Evolutionary conservation across 2,329 filamentous ascomycete genomes (phyloP), one percentile per base, ranked within the genome.

Genomic region (Pseudocercospora ulei): DNA sequence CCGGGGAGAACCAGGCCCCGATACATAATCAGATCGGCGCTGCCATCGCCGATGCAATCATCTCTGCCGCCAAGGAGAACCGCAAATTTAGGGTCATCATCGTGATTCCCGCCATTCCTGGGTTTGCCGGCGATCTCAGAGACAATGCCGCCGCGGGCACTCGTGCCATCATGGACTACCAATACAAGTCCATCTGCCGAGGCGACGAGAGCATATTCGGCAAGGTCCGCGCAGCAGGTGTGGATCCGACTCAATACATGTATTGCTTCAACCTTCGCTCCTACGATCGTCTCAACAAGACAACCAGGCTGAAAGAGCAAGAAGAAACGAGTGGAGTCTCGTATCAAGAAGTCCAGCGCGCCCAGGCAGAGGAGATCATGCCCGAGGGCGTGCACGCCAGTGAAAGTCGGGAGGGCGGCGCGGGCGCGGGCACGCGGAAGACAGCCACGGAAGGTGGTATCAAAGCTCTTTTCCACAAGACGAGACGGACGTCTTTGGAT

Each of bases 111-210:
- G 80, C 85, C 1, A 80, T 98, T 41, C 88, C 90, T 5, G 90
- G 88, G 0, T 98, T 98, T 53, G 87, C 88, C 0, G 88, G 88
- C 29, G 88, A 96, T 56, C 69, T 98, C 18, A 71, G 87, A 40
- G 77, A 86, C 7, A 78, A 83, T 52, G 85, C 82, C 12, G 88
- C 88, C 0, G 75, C 76, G 1, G 88, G 88, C 6, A 96, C 88
- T 0, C 67, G 85, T 33, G 88, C 87, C 7, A 98, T 96, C 55
- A 96, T 98, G 85, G 87, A 96, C 59, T 96, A 94, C 56, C 90
- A 96, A 59, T 98, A 90, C 69, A 93, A 92, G 63, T 93, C 85
- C 0, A 93, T 98, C 49, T 84, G 81, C 56, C 80, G 90, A 28
- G 90, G 90, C 4, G 80, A 92, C 48, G 71, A 96, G 57, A 94